Conservation (phyloP, 1,139 yeast genomes). For the Hansenula sp. region DNA sequence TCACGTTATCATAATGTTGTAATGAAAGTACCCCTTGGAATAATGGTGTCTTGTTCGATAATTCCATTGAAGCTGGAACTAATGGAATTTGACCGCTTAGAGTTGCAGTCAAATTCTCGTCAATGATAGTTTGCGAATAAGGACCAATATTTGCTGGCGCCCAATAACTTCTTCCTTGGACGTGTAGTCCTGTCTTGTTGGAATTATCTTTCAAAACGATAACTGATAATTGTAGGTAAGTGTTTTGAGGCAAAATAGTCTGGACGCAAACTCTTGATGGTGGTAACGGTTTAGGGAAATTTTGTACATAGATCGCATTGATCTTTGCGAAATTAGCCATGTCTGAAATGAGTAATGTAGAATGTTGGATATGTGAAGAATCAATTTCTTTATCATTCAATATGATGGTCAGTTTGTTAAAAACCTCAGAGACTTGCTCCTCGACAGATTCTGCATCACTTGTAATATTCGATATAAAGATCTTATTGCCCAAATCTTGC, state of each 20-base stretch:
- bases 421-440: constrained; percentile 46
- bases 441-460: constrained; percentile 30
- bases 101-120: constrained; percentile 45
- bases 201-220: constrained; percentile 32
- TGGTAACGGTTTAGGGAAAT: constrained; percentile 62
- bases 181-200: constrained; percentile 68
- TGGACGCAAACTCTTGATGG: constrained; percentile 88
- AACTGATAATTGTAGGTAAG: constrained; percentile 56
- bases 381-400: constrained; percentile 27
- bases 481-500: constrained; percentile 26
- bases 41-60: constrained; percentile 23
- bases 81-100: constrained; percentile 94
- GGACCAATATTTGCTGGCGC: constrained; percentile 99
- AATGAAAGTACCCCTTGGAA: constrained; percentile 53
- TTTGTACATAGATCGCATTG: constrained; percentile 53
- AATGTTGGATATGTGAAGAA: constrained; percentile 46
- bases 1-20: constrained; percentile 71
- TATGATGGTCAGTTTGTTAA: constrained; percentile 35
- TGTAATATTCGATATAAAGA: constrained; percentile 51
- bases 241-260: constrained; percentile 39
- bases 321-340: constrained; percentile 62
- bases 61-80: constrained; percentile 64
- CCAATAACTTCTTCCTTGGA: constrained; percentile 92
- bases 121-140: constrained; percentile 74
- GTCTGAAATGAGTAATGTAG: constrained; percentile 56